These are phyloP conservation scores for Bretschneidera sinensis DNA, from an alignment of 345 rosid species.

Conservation along the genomic window DNA sequence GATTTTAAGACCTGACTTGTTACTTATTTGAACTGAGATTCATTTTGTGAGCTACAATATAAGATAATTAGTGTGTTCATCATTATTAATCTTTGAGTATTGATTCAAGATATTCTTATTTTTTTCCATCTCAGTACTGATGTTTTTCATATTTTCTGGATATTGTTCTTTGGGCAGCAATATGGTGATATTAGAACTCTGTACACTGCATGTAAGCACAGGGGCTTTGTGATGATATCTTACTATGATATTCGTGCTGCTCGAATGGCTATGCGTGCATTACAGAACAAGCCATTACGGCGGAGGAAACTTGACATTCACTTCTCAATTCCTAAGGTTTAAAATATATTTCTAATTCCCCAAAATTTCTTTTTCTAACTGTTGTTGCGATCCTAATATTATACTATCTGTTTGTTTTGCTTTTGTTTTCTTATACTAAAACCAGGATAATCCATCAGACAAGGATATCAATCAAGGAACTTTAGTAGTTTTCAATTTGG, in stretches of 20 bases:
- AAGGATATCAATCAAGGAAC: conserved; percentile 84
- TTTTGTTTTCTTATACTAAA: neutral
- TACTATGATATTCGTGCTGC: conserved; percentile 80
- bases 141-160: neutral
- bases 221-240: conserved; percentile 83
- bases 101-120: neutral
- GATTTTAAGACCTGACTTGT: too few relatives aligned
- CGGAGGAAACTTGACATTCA: conserved; percentile 80
- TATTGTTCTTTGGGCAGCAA: conserved; percentile 37
- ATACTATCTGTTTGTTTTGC: neutral
- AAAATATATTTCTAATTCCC: neutral
- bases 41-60: too few relatives aligned
- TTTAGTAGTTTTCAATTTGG: conserved; percentile 71
- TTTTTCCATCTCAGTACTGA: conserved; percentile 4
- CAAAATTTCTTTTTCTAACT: neutral
- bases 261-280: conserved; percentile 67
- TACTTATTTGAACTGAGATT: too few relatives aligned
- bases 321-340: conserved; percentile 81
- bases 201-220: conserved; percentile 72
- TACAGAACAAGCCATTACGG: conserved; percentile 61
- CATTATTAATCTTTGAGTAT: neutral
- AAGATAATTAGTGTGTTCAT: too few relatives aligned
- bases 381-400: neutral
- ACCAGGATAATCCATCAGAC: conserved; percentile 74
- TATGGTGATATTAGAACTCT: conserved; percentile 69